phyloP scores from a whole-genome alignment of 169 alveolate species.

The Neospora caninum region DNA sequence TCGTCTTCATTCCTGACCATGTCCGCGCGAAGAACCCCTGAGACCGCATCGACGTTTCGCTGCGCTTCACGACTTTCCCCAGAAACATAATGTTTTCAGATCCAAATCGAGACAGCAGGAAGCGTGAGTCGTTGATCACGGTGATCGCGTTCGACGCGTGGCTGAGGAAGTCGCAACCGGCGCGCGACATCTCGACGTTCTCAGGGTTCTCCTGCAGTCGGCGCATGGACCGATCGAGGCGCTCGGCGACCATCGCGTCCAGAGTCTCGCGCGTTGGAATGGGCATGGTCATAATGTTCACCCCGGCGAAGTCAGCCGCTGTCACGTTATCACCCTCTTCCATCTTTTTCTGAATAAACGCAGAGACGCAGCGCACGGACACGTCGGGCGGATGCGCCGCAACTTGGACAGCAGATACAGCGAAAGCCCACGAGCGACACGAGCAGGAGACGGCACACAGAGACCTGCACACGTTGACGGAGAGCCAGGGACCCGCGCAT shows the following conservation, averaged over 20 bases:
- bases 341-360: not conserved
- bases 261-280: not conserved
- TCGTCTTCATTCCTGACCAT: not conserved
- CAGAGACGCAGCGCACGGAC: not conserved
- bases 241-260: not conserved
- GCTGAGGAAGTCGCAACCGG: not conserved
- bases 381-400: not conserved
- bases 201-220: not conserved
- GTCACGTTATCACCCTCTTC: not conserved
- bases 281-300: not conserved
- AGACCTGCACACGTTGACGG: too few species aligned
- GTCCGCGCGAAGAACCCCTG: not conserved
- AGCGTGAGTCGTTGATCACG: not conserved
- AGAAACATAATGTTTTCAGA: not conserved
- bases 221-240: not conserved
- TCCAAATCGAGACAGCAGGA: not conserved
- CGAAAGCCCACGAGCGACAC: not conserved
- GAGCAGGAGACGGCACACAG: too few species aligned
- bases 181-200: not conserved
- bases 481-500: too few species aligned
- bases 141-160: not conserved
- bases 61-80: not conserved
- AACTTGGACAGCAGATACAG: not conserved
- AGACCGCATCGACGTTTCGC: not conserved
- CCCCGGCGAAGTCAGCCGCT: not conserved